Evolutionary conservation across 306 rosid genomes (phyloP), one percentile per base, ranked within the genome.

Genomic region (Sechiopsis laciniata): DNA sequence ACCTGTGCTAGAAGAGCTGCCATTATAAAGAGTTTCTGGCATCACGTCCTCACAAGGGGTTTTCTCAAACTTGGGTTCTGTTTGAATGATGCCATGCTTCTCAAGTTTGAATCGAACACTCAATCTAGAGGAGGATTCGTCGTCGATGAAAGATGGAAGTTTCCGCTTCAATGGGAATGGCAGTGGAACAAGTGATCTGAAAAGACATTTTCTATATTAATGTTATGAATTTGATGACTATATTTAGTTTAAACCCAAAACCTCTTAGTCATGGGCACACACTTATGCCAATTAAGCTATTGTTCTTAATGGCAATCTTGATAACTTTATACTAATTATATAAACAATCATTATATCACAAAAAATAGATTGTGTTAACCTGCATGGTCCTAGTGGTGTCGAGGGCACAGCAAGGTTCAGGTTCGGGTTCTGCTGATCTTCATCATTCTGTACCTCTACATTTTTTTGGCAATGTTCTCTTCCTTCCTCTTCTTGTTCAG

Each of bases 401-500:
- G 75, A 53, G 10, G 89, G 80, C 74, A 80, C 83, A 73, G 78
- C 73, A 29, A 75, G 77, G 32, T 75, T 82, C 7, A 82, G 74
- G 74, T 71, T 76, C 67, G 83, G 75, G 74, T 71, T 76, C 67
- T 74, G 83, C 66, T 8, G 48, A 26, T 84, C 90, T 80, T 86
- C 91, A 3, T 79, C 79, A 48, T 75, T 82, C 73, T 75, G 88
- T 59, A 69, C 76, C 70, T 86, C 87, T 20, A 73, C 54, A 64
- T 73, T 80, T 72, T 80, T 85, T 60, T 79, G 83, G 50, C 83
- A 52, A 59, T 82, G 77, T 71, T 86, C 96, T 82, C 82, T 55
- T 82, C 86, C 96, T 81, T 91, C 97, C 75, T 91, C 97, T 48
- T 86, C 96, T 55, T 13, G 77, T 70, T 86, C 88, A 15, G 79